Evolutionary conservation across 2,329 filamentous ascomycete species (phyloP), one percentile per base, ranked within the genome.

Genomic region (Hypoxylon sp.): DNA sequence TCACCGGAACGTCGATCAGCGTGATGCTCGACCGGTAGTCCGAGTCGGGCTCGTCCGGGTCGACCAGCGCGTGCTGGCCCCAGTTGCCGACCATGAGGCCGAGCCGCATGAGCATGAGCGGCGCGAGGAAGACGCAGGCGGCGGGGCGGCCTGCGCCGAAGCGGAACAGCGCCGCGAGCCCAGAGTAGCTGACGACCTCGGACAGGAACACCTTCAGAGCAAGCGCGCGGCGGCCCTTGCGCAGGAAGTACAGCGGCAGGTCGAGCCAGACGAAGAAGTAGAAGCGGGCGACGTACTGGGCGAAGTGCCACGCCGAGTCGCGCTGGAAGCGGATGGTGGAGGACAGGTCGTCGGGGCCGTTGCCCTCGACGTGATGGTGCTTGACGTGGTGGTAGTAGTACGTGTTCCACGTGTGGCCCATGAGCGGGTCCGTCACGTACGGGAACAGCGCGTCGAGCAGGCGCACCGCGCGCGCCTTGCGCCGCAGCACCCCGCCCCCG

Each of bases 351-450:
- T 88, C 82, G 0, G 89, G 89, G 0, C 90, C 90, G 67, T 94
- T 94, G 60, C 86, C 88, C 74, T 93, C 90, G 52, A 93, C 86
- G 64, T 94, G 90, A 70, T 94, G 90, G 69, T 92, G 89, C 78
- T 94, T 94, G 70, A 93, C 89, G 68, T 94, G 90, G 70, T 94
- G 90, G 70, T 92, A 93, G 72, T 83, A 94, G 75, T 94, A 94
- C 1, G 87, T 88, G 75, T 94, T 91, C 89, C 89, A 92, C 0
- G 90, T 92, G 69, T 94, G 90, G 9, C 90, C 90, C 83, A 92
- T 89, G 54, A 94, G 74, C 0, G 90, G 90, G 65, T 92, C 88
- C 9, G 85, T 78, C 35, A 93, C 73, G 70, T 92, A 94, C 0
- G 90, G 90, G 65, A 92, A 93, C 1, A 81, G 48, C 4, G 74